Base-by-base conservation (phyloP, 2,329 filamentous ascomycete genomes). In the Zymoseptoria passerinii region DNA sequence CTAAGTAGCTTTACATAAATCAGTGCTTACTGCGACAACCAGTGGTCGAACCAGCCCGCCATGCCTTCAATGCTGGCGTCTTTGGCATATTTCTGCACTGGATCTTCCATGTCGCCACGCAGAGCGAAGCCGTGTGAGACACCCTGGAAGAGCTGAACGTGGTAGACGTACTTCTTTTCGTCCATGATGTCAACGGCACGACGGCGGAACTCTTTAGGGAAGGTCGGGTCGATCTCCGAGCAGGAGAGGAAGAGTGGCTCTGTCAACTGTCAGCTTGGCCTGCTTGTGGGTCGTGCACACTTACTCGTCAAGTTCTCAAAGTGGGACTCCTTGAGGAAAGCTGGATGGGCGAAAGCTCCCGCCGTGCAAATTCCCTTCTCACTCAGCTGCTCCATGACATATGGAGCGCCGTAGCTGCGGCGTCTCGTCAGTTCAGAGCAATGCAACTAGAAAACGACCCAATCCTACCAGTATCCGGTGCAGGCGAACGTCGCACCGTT, bases 341-440 rank as follows among this genome's bases (percentile, higher is more conserved):
- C 75, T 1, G 80, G 80, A 61, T 81, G 79, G 0, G 77, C 79
- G 65, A 81, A 78, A 0, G 78, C 79, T 1, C 79, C 79, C 0
- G 71, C 79, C 1, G 68, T 66, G 5, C 76, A 73, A 0, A 61
- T 66, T 13, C 71, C 70, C 5, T 62, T 64, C 28, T 58, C 52
- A 0, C 76, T 73, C 2, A 80, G 67, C 60, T 75, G 66, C 48
- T 63, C 53, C 54, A 56, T 64, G 23, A 63, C 61, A 59, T 77
- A 80, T 6, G 78, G 78, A 0, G 71, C 72, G 1, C 72, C 72
- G 50, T 71, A 74, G 61, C 35, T 40, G 35, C 16, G 35, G 16
- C 6, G 35, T 40, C 23, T 23, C 10, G 35, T 40, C 71, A 70
- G 66, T 16, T 9, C 8, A 10, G 10, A 44, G 18, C 16, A 18